Base-by-base conservation (phyloP, 768 basidiomycete genomes). In the Sistotremastrum niveocremeum region DNA sequence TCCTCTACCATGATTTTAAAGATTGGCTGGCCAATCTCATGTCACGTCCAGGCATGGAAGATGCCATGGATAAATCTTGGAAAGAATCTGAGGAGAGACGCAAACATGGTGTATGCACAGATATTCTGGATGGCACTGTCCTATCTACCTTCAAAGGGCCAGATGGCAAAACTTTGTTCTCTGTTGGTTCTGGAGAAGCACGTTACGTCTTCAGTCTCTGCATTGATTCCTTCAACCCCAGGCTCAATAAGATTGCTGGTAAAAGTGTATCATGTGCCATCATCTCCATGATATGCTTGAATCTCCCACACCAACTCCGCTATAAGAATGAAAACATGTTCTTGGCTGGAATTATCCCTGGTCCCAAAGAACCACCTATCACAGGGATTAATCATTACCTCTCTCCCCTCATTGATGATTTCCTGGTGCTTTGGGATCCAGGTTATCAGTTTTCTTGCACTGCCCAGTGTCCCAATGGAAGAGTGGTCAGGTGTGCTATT, bases 211-310 rank as follows among this genome's bases (percentile, higher is more conserved):
- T 46, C 36, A 39, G 8, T 43, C 12, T 0, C 30, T 12, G 8
- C 6, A 12, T 39, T 36, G 20, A 37, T 7, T 34, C n/a, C 29
- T 47, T 28, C 47, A 12, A 45, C 28, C 39, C 7, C 36, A 65
- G 65, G 64, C 64, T 66, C 45, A 65, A 62, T 0, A 64, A 66
- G 41, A 49, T 65, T 0, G 55, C 54, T 1, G 62, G 62, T 45
- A 57, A 57, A 4, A 63, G 65, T 39, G 52, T 61, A 1, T 61
- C 64, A 2, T 66, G 63, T 0, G 62, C 67, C 42, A 53, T 62
- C 0, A 65, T 60, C 6, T 55, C 59, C 35, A 62, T 63, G 0
- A 62, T 62, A 38, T 68, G 62, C 0, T 62, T 61, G 34, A 61
- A 51, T 11, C 51, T 67, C 6, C 51, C 57, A 31, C 65, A 66